Percentiles rank a stretch among this genome's conserved stretches.
Evolutionary conservation across 768 basidiomycete species (phyloP).

Genomic region (Paxillus involutus): DNA sequence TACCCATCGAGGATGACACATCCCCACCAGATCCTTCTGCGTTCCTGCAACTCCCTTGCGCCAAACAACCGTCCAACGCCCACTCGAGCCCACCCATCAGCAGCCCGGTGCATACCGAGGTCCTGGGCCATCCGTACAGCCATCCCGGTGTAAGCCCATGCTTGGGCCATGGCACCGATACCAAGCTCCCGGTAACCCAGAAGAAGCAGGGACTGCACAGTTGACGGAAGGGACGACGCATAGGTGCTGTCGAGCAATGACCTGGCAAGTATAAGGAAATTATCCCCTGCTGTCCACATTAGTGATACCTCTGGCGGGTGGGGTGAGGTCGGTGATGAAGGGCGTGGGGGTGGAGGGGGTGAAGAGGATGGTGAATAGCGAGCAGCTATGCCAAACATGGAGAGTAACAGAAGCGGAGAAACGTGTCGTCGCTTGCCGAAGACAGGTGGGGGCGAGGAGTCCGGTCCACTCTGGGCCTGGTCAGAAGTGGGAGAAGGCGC

Average conservation of each 20-base stretch:
- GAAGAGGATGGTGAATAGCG: slow-evolving; percentile 51
- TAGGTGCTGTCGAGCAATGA: slow-evolving; percentile 63
- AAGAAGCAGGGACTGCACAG: slow-evolving; percentile 77
- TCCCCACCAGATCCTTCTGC: slow-evolving; percentile 75
- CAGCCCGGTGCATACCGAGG: slow-evolving; percentile 77
- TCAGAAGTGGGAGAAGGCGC: slow-evolving; percentile 33
- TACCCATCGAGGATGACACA: slow-evolving; percentile 81
- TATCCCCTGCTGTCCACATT: slow-evolving; percentile 86
- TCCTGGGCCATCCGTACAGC: slow-evolving; percentile 93
- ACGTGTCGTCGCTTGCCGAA: slow-evolving; percentile 45
- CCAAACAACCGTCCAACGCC: slow-evolving; percentile 60
- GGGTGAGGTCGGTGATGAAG: slow-evolving; percentile 29
- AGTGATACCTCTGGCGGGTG: slow-evolving; percentile 44
- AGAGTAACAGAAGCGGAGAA: slow-evolving; percentile 68
- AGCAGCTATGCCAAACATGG: slow-evolving; percentile 83
- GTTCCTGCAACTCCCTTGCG: slow-evolving; percentile 61
- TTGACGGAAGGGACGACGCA: slow-evolving; percentile 69
- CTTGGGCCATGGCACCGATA: slow-evolving; percentile 85
- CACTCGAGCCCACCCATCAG: slow-evolving; percentile 73
- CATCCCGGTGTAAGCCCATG: slow-evolving; percentile 87
- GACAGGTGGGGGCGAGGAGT: slow-evolving; percentile 34
- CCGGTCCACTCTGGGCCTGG: slow-evolving; percentile 11
- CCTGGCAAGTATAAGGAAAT: slow-evolving; percentile 68
- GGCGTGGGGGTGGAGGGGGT: slow-evolving; percentile 26
- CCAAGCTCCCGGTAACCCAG: slow-evolving; percentile 86